These are phyloP conservation scores for Ustilago lituana DNA, from an alignment of 1,284 basidiomycete genomes.

Conservation along the genomic window DNA sequence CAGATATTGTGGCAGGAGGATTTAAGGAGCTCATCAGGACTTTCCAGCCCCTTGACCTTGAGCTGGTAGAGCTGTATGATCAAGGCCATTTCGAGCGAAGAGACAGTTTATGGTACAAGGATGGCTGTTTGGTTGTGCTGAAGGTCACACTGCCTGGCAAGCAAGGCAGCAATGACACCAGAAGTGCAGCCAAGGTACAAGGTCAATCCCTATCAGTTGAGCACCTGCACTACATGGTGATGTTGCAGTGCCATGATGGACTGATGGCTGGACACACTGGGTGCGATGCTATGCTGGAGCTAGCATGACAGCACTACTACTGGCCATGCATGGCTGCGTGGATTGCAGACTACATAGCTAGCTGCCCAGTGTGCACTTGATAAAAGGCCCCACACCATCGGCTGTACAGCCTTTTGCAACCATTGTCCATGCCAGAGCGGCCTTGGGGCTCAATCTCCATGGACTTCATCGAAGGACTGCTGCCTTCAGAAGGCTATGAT, in stretches of 20 bases:
- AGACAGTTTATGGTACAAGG: too few species aligned
- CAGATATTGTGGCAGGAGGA: too few species aligned
- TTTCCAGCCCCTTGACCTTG: too few species aligned
- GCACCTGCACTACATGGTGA: conserved; percentile 7
- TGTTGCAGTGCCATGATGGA: conserved; percentile 6
- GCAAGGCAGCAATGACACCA: background rate
- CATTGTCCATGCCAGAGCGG: conserved; percentile 62
- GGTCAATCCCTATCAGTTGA: background rate
- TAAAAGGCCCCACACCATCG: conserved; percentile 63
- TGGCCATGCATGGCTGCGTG: conserved; percentile 62
- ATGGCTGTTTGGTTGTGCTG: background rate
- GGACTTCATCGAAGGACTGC: conserved; percentile 70
- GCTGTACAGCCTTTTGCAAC: conserved; percentile 67
- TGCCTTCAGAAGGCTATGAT: conserved; percentile 64
- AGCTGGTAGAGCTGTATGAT: too few species aligned
- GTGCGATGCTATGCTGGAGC: background rate
- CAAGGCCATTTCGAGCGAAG: too few species aligned
- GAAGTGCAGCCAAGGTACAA: background rate
- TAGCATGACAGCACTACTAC: conserved; percentile 68
- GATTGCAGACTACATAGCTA: conserved; percentile 67
- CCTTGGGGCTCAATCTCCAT: conserved; percentile 70
- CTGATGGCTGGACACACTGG: conserved; percentile 6
- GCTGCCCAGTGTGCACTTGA: conserved; percentile 69
- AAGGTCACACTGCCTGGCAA: background rate
- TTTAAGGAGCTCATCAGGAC: too few species aligned